Evolutionary conservation across 768 basidiomycete species (phyloP), one percentile per base, ranked within the genome.

Genomic region (Macrolepiota fuliginosa): DNA sequence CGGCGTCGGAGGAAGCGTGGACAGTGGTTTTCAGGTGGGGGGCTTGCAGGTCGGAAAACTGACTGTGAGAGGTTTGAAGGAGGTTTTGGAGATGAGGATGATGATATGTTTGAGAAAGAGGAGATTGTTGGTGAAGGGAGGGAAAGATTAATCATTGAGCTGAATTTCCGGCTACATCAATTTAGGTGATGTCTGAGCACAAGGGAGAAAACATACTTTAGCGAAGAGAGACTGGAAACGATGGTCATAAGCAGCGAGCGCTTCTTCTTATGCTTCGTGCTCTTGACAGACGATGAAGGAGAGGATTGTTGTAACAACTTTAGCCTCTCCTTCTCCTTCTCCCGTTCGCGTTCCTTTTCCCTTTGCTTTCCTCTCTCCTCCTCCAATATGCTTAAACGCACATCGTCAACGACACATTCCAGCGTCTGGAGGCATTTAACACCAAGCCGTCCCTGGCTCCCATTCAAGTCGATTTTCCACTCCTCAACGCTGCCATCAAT

Each of bases 161-260:
- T 74, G 29, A 53, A 51, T 58, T 50, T 22, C 27, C 50, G 54
- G 61, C 24, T 62, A 36, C 59, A 49, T 27, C 22, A 45, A 22
- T 4, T 32, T 9, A 12, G 50, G 63, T 39, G 47, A 53, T 58
- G 39, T 63, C 25, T n/a, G 27, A 49, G 50, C 22, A n/a, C 27
- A 45, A 47, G 25, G 49, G 19, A 60, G 6, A 53, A 62, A 45
- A 71, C 80, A 55, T 74, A 88, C 81, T 85, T 81, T 62, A 91
- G 83, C 42, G 65, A 67, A 9, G 73, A 70, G 29, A 73, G 60
- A 35, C 60, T 4, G 2, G 60, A 61, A 22, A 61, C 69, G 42
- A 92, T 74, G 6, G 87, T 82, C 81, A 87, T 88, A 52, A 90
- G 76, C 62, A 91, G 69, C 15, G 90, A 91, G 47, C 85, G 80